These are phyloP conservation scores for Fusarium circinatum DNA, from an alignment of 2,329 filamentous ascomycete species.

Conservation along the genomic window DNA sequence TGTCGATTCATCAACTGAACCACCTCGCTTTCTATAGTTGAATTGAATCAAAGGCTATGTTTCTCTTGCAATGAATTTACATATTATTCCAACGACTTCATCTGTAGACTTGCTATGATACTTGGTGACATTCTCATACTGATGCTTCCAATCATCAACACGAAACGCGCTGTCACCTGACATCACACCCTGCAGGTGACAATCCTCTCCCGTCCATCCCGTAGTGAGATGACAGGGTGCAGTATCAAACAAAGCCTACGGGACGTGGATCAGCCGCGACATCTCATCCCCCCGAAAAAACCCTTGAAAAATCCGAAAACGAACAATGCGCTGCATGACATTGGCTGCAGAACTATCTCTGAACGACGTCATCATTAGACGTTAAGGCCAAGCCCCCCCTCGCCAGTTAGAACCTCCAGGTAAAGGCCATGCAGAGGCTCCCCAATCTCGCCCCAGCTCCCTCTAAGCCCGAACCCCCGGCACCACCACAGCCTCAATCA, in stretches of 20 bases:
- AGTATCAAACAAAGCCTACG: background rate
- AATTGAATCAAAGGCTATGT: background rate
- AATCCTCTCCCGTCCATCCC: background rate
- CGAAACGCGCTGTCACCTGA: slow-evolving; percentile 7
- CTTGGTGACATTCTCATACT: background rate
- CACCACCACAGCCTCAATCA: background rate
- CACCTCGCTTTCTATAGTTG: background rate
- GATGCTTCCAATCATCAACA: background rate
- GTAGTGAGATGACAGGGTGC: background rate
- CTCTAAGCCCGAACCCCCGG: background rate
- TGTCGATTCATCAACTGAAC: background rate
- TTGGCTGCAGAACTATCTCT: background rate
- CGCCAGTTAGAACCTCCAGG: background rate
- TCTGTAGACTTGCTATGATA: background rate
- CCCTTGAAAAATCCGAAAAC: background rate
- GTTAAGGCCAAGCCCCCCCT: background rate
- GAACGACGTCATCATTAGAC: slow-evolving; percentile 17
- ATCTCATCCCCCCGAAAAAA: background rate
- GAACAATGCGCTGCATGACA: background rate
- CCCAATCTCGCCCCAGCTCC: slow-evolving; percentile 13
- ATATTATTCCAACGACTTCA: background rate
- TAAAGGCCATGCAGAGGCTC: slow-evolving; percentile 9
- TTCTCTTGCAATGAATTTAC: background rate
- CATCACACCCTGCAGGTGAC: background rate
- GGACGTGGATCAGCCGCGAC: background rate